Conservation (phyloP, 177 flowering plant species). For the Vitis hybrid region DNA sequence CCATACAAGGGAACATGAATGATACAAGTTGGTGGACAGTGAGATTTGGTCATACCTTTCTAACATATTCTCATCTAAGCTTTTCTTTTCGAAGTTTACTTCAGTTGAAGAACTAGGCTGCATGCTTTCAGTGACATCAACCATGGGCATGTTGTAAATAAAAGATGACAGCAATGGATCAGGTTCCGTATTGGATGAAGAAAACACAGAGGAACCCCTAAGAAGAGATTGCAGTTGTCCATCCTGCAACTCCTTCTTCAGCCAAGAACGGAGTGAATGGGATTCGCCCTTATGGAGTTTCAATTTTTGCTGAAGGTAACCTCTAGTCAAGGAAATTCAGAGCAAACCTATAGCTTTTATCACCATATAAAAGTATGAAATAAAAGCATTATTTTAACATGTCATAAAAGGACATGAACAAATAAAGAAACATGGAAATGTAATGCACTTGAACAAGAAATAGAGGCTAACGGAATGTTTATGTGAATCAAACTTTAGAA, state of each 20-base stretch:
- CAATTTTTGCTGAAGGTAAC: slow-evolving; percentile 42
- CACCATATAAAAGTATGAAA: too few relatives aligned
- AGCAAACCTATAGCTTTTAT: background rate
- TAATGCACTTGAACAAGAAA: background rate
- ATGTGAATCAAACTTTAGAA: background rate
- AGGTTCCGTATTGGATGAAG: slow-evolving; percentile 34
- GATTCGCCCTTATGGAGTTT: slow-evolving; percentile 29
- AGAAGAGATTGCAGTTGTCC: slow-evolving; percentile 25
- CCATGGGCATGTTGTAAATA: slow-evolving; percentile 23
- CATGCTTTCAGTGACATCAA: slow-evolving; percentile 17
- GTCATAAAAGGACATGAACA: too few relatives aligned
- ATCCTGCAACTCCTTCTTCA: slow-evolving; percentile 42
- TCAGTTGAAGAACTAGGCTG: slow-evolving; percentile 28
- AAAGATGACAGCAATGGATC: slow-evolving; percentile 50
- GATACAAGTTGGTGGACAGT: background rate
- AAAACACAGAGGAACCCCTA: slow-evolving; percentile 14
- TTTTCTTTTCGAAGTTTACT: slow-evolving; percentile 21
- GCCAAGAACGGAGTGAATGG: slow-evolving; percentile 21
- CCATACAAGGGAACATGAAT: background rate
- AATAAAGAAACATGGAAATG: background rate
- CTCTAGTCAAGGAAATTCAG: slow-evolving; percentile 41
- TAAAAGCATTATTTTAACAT: too few relatives aligned
- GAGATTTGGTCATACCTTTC: slow-evolving; percentile 35
- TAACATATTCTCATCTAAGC: slow-evolving; percentile 13
- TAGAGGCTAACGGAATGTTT: background rate